phyloP scores from a whole-genome alignment of 2,329 filamentous ascomycete genomes.

The Beauveria rudraprayagi region DNA sequence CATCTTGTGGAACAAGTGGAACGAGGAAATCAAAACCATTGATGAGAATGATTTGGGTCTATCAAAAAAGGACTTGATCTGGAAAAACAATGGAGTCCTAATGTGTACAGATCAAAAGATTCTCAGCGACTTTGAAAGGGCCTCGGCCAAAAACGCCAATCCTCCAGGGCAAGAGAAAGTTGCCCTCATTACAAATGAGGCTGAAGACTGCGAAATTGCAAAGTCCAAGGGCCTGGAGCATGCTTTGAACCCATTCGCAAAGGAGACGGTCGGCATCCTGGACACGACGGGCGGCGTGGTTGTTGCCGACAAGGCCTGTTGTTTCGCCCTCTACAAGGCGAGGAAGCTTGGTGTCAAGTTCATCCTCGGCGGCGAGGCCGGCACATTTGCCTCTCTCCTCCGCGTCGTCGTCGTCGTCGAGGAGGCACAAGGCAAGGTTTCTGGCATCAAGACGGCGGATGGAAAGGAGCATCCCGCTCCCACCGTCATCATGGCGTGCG shows the following conservation, averaged over 20 bases:
- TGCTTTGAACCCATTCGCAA: constrained; percentile 30
- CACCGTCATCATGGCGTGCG: constrained; percentile 32
- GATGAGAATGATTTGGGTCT: constrained; percentile 18
- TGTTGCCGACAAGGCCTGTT: constrained; percentile 38
- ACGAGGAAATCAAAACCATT: constrained; percentile 27
- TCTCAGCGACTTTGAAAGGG: not conserved
- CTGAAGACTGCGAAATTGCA: constrained; percentile 16
- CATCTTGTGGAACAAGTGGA: constrained; percentile 36
- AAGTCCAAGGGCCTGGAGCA: constrained; percentile 20
- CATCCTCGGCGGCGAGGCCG: constrained; percentile 26
- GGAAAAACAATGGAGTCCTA: constrained; percentile 27
- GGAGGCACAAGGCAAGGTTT: constrained; percentile 17
- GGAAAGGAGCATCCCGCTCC: constrained; percentile 24
- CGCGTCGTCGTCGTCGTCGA: no score
- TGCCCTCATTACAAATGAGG: not conserved
- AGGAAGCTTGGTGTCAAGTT: constrained; percentile 31
- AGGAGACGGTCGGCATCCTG: constrained; percentile 29
- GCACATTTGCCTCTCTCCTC: constrained; percentile 23
- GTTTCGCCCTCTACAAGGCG: constrained; percentile 35
- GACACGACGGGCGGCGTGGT: constrained; percentile 39
- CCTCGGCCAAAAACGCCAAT: not conserved
- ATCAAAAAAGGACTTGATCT: constrained; percentile 19
- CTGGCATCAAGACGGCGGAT: constrained; percentile 32
- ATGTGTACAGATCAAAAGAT: not conserved
- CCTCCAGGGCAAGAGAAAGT: not conserved